Evolutionary conservation across 2,329 filamentous ascomycete genomes (phyloP).

Genomic region (Trichoderma sp.): DNA sequence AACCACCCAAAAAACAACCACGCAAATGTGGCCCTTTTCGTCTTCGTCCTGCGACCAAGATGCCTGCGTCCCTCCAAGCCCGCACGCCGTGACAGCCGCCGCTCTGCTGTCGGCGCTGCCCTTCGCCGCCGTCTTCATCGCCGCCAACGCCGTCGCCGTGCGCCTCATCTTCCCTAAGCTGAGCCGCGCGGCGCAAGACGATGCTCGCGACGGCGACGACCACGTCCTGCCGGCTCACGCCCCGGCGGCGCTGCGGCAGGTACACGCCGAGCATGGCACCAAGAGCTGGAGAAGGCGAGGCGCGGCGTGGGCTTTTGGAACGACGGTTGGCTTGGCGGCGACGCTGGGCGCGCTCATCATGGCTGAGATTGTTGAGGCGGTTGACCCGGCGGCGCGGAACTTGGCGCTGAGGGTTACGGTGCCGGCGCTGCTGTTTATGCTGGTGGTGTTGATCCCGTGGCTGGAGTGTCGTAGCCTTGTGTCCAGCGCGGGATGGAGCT

Average conservation of each 20-base stretch:
- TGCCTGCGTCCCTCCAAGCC: conserved; percentile 50
- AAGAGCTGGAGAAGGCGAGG: conserved; percentile 51
- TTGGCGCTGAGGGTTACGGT: conserved; percentile 69
- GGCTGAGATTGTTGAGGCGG: conserved; percentile 76
- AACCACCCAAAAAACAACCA: background rate
- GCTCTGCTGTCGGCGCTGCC: conserved; percentile 62
- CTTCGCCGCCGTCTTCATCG: conserved; percentile 67
- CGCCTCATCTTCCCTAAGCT: conserved; percentile 72
- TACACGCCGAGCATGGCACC: conserved; percentile 56
- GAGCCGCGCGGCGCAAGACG: conserved; percentile 51
- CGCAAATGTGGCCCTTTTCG: conserved; percentile 41
- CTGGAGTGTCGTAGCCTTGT: conserved; percentile 71
- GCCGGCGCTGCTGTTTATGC: conserved; percentile 66
- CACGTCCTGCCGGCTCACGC: conserved; percentile 62
- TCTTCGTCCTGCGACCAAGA: conserved; percentile 53
- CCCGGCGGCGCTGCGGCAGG: conserved; percentile 57
- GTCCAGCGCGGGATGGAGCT: conserved; percentile 58
- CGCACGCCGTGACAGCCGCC: conserved; percentile 42
- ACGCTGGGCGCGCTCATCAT: conserved; percentile 79
- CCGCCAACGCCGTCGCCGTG: conserved; percentile 61
- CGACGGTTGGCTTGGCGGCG: conserved; percentile 72
- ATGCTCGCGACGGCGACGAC: conserved; percentile 53
- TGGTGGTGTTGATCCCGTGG: conserved; percentile 74
- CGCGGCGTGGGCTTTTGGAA: conserved; percentile 67
- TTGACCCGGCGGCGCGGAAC: conserved; percentile 65